phyloP scores from a whole-genome alignment of 495 filamentous ascomycete species.

The Letharia lupina region DNA sequence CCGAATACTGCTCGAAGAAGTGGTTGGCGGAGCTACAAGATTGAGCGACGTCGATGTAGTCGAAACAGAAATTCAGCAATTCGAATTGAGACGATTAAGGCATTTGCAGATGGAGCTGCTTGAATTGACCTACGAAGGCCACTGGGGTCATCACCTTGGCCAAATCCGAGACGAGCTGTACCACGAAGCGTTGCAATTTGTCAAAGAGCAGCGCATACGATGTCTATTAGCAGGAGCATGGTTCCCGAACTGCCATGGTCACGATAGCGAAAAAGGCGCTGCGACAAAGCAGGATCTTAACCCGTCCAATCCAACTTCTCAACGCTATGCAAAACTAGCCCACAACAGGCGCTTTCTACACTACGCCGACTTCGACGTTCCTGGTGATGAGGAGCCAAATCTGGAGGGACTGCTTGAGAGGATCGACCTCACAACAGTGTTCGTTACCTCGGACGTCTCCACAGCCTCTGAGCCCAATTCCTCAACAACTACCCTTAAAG shows the following conservation, averaged over 20 bases:
- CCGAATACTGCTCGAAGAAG: conserved; percentile 82
- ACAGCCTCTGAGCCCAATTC: conserved; percentile 43
- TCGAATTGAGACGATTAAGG: conserved; percentile 66
- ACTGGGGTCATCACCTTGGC: conserved; percentile 82
- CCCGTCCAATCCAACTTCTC: conserved; percentile 38
- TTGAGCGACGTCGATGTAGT: conserved; percentile 82
- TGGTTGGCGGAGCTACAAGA: conserved; percentile 73
- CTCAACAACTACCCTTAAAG: conserved; percentile 45
- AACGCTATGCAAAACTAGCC: conserved; percentile 80
- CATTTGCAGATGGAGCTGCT: conserved; percentile 93
- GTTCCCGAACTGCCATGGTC: conserved; percentile 57
- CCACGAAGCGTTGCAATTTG: conserved; percentile 86
- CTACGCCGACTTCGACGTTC: conserved; percentile 74
- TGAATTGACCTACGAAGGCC: conserved; percentile 84
- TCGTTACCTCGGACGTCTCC: conserved; percentile 87
- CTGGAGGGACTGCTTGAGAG: conserved; percentile 71
- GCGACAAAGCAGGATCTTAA: conserved; percentile 34
- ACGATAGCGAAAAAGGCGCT: conserved; percentile 33
- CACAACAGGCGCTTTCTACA: conserved; percentile 89
- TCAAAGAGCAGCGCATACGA: conserved; percentile 93
- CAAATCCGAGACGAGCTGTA: conserved; percentile 91
- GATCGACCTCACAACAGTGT: conserved; percentile 81
- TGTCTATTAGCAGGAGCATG: conserved; percentile 83
- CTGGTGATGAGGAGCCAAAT: conserved; percentile 55
- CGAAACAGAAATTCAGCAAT: conserved; percentile 79